Conservation (phyloP, 1,284 basidiomycete species). For the Coniferiporia weirii region DNA sequence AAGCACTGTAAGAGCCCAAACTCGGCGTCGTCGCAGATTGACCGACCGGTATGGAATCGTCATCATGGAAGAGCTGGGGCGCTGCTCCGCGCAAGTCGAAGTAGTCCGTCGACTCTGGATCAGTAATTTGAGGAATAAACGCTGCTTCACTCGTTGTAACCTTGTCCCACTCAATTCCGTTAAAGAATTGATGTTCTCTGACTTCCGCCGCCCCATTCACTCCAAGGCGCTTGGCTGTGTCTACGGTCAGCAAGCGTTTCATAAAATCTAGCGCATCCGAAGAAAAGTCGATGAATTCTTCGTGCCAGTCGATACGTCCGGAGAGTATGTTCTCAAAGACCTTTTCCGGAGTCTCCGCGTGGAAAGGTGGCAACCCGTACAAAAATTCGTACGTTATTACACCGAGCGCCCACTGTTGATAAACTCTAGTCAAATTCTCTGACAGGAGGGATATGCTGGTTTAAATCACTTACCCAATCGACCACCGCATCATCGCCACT, state of each 20-base stretch:
- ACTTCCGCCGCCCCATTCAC: conserved; percentile 89
- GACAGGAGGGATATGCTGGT: neutral
- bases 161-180: conserved; percentile 89
- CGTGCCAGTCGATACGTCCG: conserved; percentile 94
- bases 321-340: conserved; percentile 99
- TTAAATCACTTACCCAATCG: conserved; percentile 75
- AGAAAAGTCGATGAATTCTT: conserved; percentile 86
- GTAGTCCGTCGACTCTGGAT: conserved; percentile 98
- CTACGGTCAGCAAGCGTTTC: conserved; percentile 79
- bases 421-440: conserved; percentile 15
- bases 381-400: conserved; percentile 99
- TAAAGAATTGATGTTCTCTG: conserved; percentile 88
- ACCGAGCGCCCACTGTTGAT: conserved; percentile 86
- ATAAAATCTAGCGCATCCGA: conserved; percentile 90
- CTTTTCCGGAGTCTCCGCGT: conserved; percentile 93
- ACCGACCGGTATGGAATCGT: conserved; percentile 57
- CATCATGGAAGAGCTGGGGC: conserved; percentile 83
- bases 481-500: conserved; percentile 94
- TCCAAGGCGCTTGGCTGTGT: conserved; percentile 80
- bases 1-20: conserved; percentile 32
- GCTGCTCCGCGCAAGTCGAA: conserved; percentile 95
- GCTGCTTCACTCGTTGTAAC: conserved; percentile 86
- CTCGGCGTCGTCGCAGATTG: conserved; percentile 45
- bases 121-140: conserved; percentile 93
- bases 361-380: conserved; percentile 96